Evolutionary conservation across 2,329 filamentous ascomycete genomes (phyloP).

Genomic region (Pleomassaria siparia): DNA sequence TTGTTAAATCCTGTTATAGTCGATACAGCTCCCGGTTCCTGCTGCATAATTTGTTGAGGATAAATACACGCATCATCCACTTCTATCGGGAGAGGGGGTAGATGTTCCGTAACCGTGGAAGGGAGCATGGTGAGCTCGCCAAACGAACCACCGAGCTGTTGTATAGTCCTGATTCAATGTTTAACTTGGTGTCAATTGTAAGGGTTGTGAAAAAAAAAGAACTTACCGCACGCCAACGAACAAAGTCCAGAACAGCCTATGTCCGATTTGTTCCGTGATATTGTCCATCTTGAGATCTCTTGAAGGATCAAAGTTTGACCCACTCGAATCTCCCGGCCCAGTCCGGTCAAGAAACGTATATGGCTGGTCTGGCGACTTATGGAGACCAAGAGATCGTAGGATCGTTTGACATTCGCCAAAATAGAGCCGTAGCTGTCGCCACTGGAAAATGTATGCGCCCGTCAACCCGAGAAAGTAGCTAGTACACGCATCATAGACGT

Average conservation of each 20-base stretch:
- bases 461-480: conserved; percentile 74
- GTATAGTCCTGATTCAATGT: conserved; percentile 62
- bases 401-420: conserved; percentile 72
- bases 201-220: neutral
- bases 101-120: conserved; percentile 71
- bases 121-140: conserved; percentile 75
- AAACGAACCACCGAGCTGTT: conserved; percentile 72
- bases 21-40: conserved; percentile 68
- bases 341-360: conserved; percentile 34
- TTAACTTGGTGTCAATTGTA: neutral
- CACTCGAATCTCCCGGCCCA: conserved; percentile 41
- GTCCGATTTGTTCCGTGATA: conserved; percentile 57
- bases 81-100: conserved; percentile 77
- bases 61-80: conserved; percentile 83
- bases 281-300: conserved; percentile 43
- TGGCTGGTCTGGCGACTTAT: conserved; percentile 54
- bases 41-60: conserved; percentile 67
- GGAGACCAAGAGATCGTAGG: conserved; percentile 66
- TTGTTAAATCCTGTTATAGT: conserved; percentile 79
- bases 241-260: conserved; percentile 77
- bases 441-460: conserved; percentile 68
- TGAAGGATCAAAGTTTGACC: conserved; percentile 38
- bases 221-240: conserved; percentile 69
- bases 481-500: conserved; percentile 66
- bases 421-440: conserved; percentile 68